These are phyloP conservation scores for Neurospora sp. DNA, from an alignment of 495 filamentous ascomycete species.

Conservation along the genomic window DNA sequence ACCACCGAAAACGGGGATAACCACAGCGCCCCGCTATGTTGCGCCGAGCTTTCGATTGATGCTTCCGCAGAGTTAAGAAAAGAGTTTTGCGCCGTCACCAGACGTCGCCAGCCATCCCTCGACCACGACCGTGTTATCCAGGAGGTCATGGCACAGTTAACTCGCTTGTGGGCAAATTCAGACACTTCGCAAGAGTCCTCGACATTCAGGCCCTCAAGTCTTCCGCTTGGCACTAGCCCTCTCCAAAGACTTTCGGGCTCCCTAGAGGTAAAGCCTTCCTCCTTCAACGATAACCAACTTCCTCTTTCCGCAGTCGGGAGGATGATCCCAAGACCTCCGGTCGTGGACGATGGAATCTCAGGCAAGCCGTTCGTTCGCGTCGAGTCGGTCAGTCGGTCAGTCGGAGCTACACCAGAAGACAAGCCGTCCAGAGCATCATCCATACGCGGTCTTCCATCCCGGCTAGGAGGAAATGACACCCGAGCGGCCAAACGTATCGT, in stretches of 20 bases:
- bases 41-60: slow-evolving; percentile 31
- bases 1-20: neutral
- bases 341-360: slow-evolving; percentile 34
- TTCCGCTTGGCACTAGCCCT: slow-evolving; percentile 10
- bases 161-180: slow-evolving; percentile 3
- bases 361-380: slow-evolving; percentile 37
- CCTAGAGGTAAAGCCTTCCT: neutral
- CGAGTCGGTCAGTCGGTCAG: slow-evolving; percentile 11
- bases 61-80: slow-evolving; percentile 30
- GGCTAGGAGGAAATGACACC: neutral
- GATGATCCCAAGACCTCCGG: slow-evolving; percentile 19
- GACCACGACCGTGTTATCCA: slow-evolving; percentile 30
- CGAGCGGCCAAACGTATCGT: neutral
- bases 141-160: slow-evolving; percentile 33
- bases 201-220: neutral
- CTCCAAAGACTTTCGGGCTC: neutral
- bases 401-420: slow-evolving; percentile 12
- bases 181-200: slow-evolving; percentile 1
- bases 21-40: slow-evolving; percentile 23
- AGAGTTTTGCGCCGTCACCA: slow-evolving; percentile 35
- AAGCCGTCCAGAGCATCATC: neutral
- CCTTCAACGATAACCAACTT: neutral
- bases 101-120: slow-evolving; percentile 26
- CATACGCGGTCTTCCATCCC: neutral
- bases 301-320: neutral